Base-by-base conservation (phyloP, 2,329 filamentous ascomycete genomes). In the Sporothrix luriei region DNA sequence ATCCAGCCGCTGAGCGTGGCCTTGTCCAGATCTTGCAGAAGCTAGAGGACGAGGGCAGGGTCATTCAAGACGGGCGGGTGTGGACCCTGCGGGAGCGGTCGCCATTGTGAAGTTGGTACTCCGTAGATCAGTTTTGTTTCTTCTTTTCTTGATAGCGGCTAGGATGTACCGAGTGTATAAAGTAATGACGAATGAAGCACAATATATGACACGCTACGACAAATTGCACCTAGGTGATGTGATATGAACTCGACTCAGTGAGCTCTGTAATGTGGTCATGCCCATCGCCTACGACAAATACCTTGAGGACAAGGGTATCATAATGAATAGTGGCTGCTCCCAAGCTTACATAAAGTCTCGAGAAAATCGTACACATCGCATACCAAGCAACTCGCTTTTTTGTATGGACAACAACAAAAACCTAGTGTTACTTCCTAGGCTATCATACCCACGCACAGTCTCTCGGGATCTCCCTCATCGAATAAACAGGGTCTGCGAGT, bases 11-110 rank as follows among this genome's bases (percentile, higher is more conserved):
- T 0, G 88, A 91, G 72, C 84, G 85, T 52, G 93, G 94, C 1
- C 83, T 97, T 7, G 72, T 89, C 72, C 91, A 94, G 80, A 91
- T 98, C 68, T 78, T 99, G 73, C 80, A 83, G 70, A 98, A 98
- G 82, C 80, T 99, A 73, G 82, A 88, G 77, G 81, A 79, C 14
- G 95, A 98, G 75, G 91, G 89, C 2, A 90, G 84, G 76, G 91
- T 91, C 4, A 74, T 77, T 19, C 76, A 69, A 26, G 74, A 77
- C 29, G 77, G 78, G 11, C 78, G 80, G 48, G 77, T 73, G 64
- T 87, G 84, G 84, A 79, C 77, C 66, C 74, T 83, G 26, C 79
- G 78, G 66, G 78, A 79, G 40, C 78, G 79, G 48, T 81, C 82
- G 48, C 79, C 79, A 29, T 71, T 85, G 72, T 85, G 73, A 76